These are phyloP conservation scores for Phaeodactylum tricornutum DNA, from an alignment of 108 stramenopile genomes.

Conservation along the genomic window DNA sequence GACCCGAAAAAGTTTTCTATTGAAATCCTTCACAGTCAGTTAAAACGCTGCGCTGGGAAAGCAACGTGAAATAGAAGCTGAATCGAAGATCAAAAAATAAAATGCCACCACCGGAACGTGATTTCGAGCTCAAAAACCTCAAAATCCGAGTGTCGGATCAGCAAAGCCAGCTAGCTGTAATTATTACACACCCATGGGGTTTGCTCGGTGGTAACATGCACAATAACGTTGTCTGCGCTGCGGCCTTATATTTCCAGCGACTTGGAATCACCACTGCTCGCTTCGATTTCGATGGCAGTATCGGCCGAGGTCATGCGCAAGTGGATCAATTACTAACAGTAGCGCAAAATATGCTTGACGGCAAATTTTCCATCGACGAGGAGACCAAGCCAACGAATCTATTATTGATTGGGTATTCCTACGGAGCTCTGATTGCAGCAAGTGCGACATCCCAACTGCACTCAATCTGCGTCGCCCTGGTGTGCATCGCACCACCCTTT, in stretches of 20 bases:
- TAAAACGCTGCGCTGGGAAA: too few relatives aligned
- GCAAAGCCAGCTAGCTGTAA: too few relatives aligned
- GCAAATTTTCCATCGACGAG: constrained; percentile 1
- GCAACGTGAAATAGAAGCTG: too few relatives aligned
- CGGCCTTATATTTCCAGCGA: constrained; percentile 37
- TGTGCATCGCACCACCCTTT: constrained; percentile 43
- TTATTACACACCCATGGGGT: constrained; percentile 56
- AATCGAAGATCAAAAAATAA: too few relatives aligned
- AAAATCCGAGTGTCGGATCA: too few relatives aligned
- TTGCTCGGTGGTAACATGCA: constrained; percentile 49
- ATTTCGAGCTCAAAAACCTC: too few relatives aligned
- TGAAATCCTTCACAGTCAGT: too few relatives aligned
- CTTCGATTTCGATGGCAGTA: constrained; percentile 35
- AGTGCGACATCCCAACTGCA: constrained; percentile 30
- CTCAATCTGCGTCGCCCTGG: constrained; percentile 23
- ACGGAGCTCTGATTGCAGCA: constrained; percentile 38
- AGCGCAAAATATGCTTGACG: constrained; percentile 19
- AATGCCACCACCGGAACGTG: too few relatives aligned
- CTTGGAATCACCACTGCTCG: constrained; percentile 36
- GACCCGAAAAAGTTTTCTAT: too few relatives aligned
- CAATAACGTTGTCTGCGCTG: constrained; percentile 41
- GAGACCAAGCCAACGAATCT: constrained; percentile 8
- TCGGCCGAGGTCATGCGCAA: constrained; percentile 30
- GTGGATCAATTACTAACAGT: constrained; percentile 36
- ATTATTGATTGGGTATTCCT: constrained; percentile 49